Conservation (phyloP, 257 asterid genomes). For the Linderniella brevidens region DNA sequence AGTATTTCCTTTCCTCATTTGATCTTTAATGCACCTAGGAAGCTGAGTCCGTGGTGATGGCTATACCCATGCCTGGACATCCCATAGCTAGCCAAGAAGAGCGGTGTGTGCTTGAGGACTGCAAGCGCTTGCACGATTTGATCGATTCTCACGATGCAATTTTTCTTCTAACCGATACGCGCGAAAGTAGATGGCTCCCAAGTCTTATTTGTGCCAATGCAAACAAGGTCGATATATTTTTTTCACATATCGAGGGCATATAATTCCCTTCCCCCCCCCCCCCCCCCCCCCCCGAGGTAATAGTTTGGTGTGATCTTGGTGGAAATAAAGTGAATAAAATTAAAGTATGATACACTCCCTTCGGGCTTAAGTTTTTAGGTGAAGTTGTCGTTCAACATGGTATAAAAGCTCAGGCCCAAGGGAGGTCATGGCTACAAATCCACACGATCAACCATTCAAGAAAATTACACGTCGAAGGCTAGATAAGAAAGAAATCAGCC, state of each 20-base stretch:
- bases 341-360: too few species aligned
- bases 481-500: too few species aligned
- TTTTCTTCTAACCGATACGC: conserved; percentile 83
- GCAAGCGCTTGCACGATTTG: conserved; percentile 44
- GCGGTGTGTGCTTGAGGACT: conserved; percentile 51
- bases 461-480: too few species aligned
- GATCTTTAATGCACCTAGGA: conserved; percentile 20
- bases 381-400: too few species aligned
- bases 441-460: too few species aligned
- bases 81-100: conserved; percentile 62
- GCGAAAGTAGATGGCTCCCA: conserved; percentile 99
- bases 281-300: neutral
- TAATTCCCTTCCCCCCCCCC: neutral
- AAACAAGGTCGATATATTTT: conserved; percentile 45
- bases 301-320: too few species aligned
- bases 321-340: too few species aligned
- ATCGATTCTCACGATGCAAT: conserved; percentile 70
- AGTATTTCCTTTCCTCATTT: neutral
- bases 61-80: conserved; percentile 98
- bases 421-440: too few species aligned
- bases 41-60: conserved; percentile 71
- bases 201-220: conserved; percentile 73
- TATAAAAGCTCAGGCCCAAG: too few species aligned
- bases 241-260: neutral
- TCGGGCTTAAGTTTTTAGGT: too few species aligned